Evolutionary conservation across 2,329 filamentous ascomycete species (phyloP), one percentile per base, ranked within the genome.

Genomic region (Hortaea werneckii): DNA sequence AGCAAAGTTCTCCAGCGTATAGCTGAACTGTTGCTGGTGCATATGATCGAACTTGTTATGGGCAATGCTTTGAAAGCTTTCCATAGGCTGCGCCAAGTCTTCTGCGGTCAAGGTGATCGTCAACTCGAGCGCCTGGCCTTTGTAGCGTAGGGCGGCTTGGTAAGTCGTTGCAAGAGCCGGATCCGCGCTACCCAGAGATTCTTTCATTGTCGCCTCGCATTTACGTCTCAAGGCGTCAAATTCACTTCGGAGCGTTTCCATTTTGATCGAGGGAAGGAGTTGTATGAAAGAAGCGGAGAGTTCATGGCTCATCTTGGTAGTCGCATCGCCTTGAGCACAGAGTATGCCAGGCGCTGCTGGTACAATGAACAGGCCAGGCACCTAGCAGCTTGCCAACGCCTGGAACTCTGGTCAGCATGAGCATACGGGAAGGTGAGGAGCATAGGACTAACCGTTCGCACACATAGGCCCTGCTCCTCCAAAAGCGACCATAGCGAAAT

Each of bases 241-340:
- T 29, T 56, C 54, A 27, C 41, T 37, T 8, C 55, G 43, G 6
- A 58, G 45, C 10, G 41, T 51, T 5, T 55, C 55, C 54, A 58
- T 58, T 2, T 52, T 56, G 11, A 50, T 56, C 4, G 42, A 38
- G 8, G 42, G 43, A 10, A 58, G 47, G 10, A 55, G 29, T 10
- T 58, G 55, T 12, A 58, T 58, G 43, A 55, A 56, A 3, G 55
- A 58, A 2, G 51, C 49, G 5, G 55, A 58, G 1, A 58, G 50
- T 43, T 58, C 55, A 35, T 58, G 55, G 50, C 51, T 54, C 55
- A 58, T 56, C 50, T 58, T 58, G 2, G 54, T 58, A 20, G 55
- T 56, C 1, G 52, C 50, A 45, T 58, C 55, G 4, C 55, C 55
- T 48, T 58, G 55, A 5, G 55, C 55, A 29, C 55, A 58, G 4